Percentiles rank a stretch among this genome's conserved stretches.
Conservation (phyloP, 805 yeast species). For the Pichia insulana region DNA sequence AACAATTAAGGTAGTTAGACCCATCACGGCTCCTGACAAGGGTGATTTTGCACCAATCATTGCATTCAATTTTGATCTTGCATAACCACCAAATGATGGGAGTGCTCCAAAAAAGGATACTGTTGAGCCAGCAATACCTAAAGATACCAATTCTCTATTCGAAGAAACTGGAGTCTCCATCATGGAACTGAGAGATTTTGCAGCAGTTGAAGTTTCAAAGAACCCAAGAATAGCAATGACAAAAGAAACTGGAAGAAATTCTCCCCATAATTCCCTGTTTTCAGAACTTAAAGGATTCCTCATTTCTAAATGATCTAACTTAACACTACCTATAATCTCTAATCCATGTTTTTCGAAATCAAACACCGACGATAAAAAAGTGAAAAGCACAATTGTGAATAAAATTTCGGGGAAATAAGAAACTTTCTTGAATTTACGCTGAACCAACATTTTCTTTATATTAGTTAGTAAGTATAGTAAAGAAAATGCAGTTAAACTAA, state of each 20-base stretch:
- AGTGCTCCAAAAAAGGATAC: slow-evolving; percentile 57
- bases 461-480: slow-evolving; percentile 35
- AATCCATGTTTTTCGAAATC: slow-evolving; percentile 50
- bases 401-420: slow-evolving; percentile 81
- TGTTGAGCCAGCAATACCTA: slow-evolving; percentile 66
- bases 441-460: slow-evolving; percentile 30
- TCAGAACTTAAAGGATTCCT: slow-evolving; percentile 48
- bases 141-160: slow-evolving; percentile 84
- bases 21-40: slow-evolving; percentile 75
- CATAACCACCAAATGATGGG: slow-evolving; percentile 95
- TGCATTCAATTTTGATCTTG: slow-evolving; percentile 83
- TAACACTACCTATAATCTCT: slow-evolving; percentile 60
- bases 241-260: slow-evolving; percentile 59
- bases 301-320: slow-evolving; percentile 40
- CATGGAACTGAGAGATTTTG: slow-evolving; percentile 73
- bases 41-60: slow-evolving; percentile 84
- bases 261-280: slow-evolving; percentile 40
- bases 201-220: slow-evolving; percentile 89
- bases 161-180: slow-evolving; percentile 68
- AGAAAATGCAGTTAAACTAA: slow-evolving; percentile 47
- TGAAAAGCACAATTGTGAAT: slow-evolving; percentile 55
- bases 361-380: slow-evolving; percentile 39
- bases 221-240: slow-evolving; percentile 81
- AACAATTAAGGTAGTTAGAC: slow-evolving; percentile 61
- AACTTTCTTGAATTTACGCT: slow-evolving; percentile 31